Percentiles rank a stretch among this genome's conserved stretches.
These are phyloP conservation scores for Xylaria cubensis DNA, from an alignment of 495 filamentous ascomycete species.

Conservation along the genomic window DNA sequence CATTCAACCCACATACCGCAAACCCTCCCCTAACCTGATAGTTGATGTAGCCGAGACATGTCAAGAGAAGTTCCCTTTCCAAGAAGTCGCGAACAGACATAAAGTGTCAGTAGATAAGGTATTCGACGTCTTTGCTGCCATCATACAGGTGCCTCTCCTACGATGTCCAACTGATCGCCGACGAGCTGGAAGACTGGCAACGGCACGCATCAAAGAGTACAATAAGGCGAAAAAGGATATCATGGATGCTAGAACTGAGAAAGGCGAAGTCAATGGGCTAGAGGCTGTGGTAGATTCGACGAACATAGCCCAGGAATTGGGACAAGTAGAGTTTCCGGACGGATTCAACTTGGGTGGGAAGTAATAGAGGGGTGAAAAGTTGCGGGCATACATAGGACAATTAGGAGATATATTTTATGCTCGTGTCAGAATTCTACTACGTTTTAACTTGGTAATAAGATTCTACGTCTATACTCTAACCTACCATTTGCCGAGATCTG, in stretches of 20 bases:
- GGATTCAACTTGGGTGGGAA: slow-evolving; percentile 26
- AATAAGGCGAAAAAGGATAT: slow-evolving; percentile 41
- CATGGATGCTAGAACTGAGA: slow-evolving; percentile 22
- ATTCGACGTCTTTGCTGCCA: slow-evolving; percentile 50
- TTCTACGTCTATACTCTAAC: neutral
- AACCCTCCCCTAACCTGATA: slow-evolving; percentile 46
- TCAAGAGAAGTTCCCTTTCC: slow-evolving; percentile 53
- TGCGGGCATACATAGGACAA: neutral
- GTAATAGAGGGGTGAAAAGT: neutral
- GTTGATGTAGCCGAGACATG: slow-evolving; percentile 58
- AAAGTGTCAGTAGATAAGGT: slow-evolving; percentile 50
- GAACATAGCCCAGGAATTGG: slow-evolving; percentile 37
- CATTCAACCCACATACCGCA: slow-evolving; percentile 42
- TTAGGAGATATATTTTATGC: neutral
- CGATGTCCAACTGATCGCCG: slow-evolving; percentile 52
- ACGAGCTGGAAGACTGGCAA: slow-evolving; percentile 40
- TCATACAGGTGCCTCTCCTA: slow-evolving; percentile 54
- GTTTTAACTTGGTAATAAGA: neutral
- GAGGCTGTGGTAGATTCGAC: slow-evolving; percentile 22
- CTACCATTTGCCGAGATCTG: neutral
- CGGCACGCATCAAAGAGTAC: slow-evolving; percentile 44
- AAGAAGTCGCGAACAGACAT: slow-evolving; percentile 52
- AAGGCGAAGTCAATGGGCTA: slow-evolving; percentile 5
- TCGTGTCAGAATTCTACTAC: neutral
- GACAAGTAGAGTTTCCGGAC: slow-evolving; percentile 36